Evolutionary conservation across 169 alveolate genomes (phyloP), one percentile per base, ranked within the genome.

Genomic region (Miamiensis avidus): DNA sequence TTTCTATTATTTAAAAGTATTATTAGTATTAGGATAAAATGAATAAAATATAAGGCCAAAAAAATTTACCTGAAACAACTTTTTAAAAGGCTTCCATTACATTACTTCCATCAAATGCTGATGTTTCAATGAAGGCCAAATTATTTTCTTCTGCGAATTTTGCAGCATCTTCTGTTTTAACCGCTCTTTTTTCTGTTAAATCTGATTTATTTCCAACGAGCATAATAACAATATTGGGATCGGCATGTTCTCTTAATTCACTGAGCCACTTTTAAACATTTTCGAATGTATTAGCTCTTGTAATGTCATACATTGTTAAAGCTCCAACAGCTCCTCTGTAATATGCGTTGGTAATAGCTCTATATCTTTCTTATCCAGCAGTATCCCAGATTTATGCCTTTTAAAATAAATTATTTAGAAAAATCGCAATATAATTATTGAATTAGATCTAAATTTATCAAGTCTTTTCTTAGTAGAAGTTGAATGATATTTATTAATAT

Each of bases 281-380:
- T 34, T 91, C 93, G 78, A 92, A 94, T 31, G 95, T 82, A 27
- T 82, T 27, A 31, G 74, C 73, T 87, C 91, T 91, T n/a, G 97
- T 91, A 0, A 94, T 93, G 82, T 94, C 97, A 86, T 92, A 94
- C 27, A 93, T 93, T 31, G 92, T 83, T 49, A 94, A 88, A 76
- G 97, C 97, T 26, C 97, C 97, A 0, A 92, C 94, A 15, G 97
- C 97, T 81, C 94, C 93, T 78, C 97, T 79, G 85, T 94, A 94
- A 88, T 94, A 94, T 29, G 94, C 95, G 65, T 89, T 84, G 1
- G 95, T 93, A 34, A 94, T 94, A 29, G 96, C 95, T 84, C 93
- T 88, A 87, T 92, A 94, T 75, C 93, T 82, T 86, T 94, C 97
- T 78, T 94, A 92, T 15, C 97, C 97, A 1, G 97, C 97, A 25